phyloP scores from a whole-genome alignment of 768 basidiomycete genomes.

The Cystofilobasidium ferigula region DNA sequence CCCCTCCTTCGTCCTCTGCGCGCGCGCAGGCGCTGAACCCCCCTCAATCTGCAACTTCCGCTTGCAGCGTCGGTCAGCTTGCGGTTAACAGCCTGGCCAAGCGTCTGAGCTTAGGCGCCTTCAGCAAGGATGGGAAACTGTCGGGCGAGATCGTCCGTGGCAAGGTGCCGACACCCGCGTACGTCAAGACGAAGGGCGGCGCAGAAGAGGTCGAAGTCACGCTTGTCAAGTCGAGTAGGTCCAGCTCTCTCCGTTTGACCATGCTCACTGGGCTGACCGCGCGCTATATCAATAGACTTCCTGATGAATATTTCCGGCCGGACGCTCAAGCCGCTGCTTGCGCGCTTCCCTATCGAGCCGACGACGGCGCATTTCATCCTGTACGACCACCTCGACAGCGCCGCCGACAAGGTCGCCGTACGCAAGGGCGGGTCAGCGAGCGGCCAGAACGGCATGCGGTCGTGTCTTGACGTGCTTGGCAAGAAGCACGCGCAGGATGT shows the following conservation, averaged over 20 bases:
- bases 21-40: not conserved
- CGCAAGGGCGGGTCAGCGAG: not conserved
- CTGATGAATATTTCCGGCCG: not conserved
- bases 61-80: not conserved
- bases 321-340: not conserved
- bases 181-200: not conserved
- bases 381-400: not conserved
- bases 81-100: not conserved
- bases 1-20: not conserved
- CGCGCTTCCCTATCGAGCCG: not conserved
- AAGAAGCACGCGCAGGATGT: not conserved
- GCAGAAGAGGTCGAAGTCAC: not conserved
- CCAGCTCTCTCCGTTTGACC: not conserved
- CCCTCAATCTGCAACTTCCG: too few species aligned
- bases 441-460: not conserved
- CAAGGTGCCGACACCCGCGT: not conserved
- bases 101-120: not conserved
- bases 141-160: not conserved
- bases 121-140: not conserved
- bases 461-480: not conserved
- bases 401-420: not conserved
- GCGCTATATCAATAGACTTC: not conserved
- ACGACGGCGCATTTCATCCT: slow-evolving; percentile 2
- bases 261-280: too few species aligned
- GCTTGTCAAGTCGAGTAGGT: slow-evolving; percentile 5